A percentile compares a stretch with the other conserved stretches of the same genome.
Evolutionary conservation across 768 basidiomycete genomes (phyloP).

Genomic region (Podaxis sp.): DNA sequence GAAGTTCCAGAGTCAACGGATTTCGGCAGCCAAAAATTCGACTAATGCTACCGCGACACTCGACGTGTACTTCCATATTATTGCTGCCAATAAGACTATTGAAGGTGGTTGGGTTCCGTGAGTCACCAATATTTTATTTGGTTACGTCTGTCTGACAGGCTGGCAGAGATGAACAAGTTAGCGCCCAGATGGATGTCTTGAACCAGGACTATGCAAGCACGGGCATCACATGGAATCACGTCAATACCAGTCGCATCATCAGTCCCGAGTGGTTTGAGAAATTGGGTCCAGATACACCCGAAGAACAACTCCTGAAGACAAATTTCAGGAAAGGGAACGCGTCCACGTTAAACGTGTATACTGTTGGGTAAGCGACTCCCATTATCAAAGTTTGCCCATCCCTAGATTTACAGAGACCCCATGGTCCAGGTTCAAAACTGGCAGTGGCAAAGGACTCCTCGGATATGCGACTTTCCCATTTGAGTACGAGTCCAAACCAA

Average conservation of each 20-base stretch:
- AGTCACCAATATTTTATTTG: conserved; percentile 8
- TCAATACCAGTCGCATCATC: conserved; percentile 39
- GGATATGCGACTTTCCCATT: conserved; percentile 55
- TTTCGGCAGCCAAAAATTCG: conserved; percentile 22
- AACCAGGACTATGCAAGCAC: conserved; percentile 41
- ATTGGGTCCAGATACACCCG: conserved; percentile 35
- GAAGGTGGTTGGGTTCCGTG: conserved; percentile 40
- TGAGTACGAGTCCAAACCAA: conserved; percentile 34
- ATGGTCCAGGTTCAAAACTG: conserved; percentile 24
- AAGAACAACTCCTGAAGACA: conserved; percentile 45
- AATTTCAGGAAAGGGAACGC: conserved; percentile 40
- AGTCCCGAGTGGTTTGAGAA: conserved; percentile 49
- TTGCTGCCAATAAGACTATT: conserved; percentile 37
- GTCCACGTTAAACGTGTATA: conserved; percentile 48
- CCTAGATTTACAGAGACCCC: conserved; percentile 19
- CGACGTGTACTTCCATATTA: conserved; percentile 46
- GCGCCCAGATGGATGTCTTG: conserved; percentile 36
- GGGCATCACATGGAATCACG: conserved; percentile 41
- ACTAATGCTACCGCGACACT: conserved; percentile 31
- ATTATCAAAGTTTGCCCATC: conserved; percentile 14
- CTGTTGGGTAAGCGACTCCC: conserved; percentile 37
- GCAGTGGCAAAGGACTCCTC: conserved; percentile 36
- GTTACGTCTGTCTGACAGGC: background rate
- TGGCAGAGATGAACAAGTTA: conserved; percentile 31
- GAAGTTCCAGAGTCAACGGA: conserved; percentile 34